Base-by-base conservation (phyloP, 108 stramenopile species). In the Nannochloropsis salina region DNA sequence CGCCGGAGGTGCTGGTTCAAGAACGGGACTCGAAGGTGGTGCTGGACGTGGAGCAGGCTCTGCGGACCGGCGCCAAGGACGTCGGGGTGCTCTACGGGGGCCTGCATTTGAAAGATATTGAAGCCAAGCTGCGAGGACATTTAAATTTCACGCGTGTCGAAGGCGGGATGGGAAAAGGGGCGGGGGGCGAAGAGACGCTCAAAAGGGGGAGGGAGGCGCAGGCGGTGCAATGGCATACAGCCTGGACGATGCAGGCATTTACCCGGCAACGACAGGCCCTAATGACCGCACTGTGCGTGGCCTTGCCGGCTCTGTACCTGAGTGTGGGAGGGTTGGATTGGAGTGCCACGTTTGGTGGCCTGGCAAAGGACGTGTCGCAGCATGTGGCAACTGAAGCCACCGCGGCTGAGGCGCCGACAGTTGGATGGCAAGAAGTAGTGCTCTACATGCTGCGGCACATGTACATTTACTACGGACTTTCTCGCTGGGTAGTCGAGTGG, bases 271-370 rank as follows among this genome's bases (percentile, higher is more conserved):
- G n/a, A n/a, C 61, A 74, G 61, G 61, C 8, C 20, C 8, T 74
- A 2, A 2, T 74, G 2, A n/a, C 61, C 20, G 15, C n/a, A n/a
- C n/a, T 74, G 61, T 74, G 61, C 8, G 8, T 74, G 15, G 61
- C 61, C n/a, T 74, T 74, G 6, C 61, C 61, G n/a, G 15, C n/a
- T 15, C n/a, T 74, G 61, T n/a, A 74, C 61, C n/a, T 74, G 61
- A 74, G 61, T 74, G 61, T 74, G 4, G 61, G 61, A 74, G 61
- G 61, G 61, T 74, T 74, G 61, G 61, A 74, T 74, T 74, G 61
- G 61, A 74, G 61, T 6, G 3, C 61, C 20, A 74, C 61, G 61
- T 74, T 74, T 74, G 61, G 61, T 1, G 61, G 61, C 20, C 61
- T 74, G 15, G 61, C 61, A 6, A 74, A 74, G n/a, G 61, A 74